phyloP scores from a whole-genome alignment of 1,284 basidiomycete species.

The Agaricales sp. region DNA sequence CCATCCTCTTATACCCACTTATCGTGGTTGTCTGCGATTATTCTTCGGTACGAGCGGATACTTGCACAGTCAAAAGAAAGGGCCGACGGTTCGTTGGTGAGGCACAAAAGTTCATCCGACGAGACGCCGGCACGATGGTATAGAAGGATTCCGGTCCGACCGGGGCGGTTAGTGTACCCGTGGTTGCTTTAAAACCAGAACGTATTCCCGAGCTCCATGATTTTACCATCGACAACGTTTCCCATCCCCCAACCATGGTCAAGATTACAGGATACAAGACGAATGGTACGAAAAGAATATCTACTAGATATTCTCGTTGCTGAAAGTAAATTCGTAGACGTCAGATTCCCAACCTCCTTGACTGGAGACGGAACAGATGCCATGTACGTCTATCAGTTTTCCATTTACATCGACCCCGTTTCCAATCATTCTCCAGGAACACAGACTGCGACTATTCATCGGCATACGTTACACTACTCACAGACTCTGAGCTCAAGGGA shows the following conservation, averaged over 20 bases:
- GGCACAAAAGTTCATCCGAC: no score
- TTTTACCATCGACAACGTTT: no score
- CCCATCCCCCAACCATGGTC: slow-evolving; percentile 17
- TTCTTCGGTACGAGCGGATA: no score
- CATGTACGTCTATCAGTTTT: slow-evolving; percentile 41
- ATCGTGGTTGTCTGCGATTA: no score
- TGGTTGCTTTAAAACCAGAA: no score
- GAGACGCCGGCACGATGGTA: no score
- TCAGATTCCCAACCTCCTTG: slow-evolving; percentile 76
- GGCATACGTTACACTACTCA: slow-evolving; percentile 78
- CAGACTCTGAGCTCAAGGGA: slow-evolving; percentile 65
- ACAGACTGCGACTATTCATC: slow-evolving; percentile 93
- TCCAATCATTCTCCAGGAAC: slow-evolving; percentile 48
- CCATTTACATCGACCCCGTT: background rate
- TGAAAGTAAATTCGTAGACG: slow-evolving; percentile 38
- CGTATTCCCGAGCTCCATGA: background rate
- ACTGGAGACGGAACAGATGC: slow-evolving; percentile 87
- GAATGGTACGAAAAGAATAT: slow-evolving; percentile 25
- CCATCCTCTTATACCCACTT: no score
- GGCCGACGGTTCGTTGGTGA: no score
- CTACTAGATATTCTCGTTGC: no score
- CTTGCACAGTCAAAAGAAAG: no score
- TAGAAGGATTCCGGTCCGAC: no score
- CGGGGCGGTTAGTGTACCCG: no score
- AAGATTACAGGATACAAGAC: slow-evolving; percentile 44